Conservation (phyloP, 2,329 filamentous ascomycete species). For the Aspergillus brunneoviolaceus region DNA sequence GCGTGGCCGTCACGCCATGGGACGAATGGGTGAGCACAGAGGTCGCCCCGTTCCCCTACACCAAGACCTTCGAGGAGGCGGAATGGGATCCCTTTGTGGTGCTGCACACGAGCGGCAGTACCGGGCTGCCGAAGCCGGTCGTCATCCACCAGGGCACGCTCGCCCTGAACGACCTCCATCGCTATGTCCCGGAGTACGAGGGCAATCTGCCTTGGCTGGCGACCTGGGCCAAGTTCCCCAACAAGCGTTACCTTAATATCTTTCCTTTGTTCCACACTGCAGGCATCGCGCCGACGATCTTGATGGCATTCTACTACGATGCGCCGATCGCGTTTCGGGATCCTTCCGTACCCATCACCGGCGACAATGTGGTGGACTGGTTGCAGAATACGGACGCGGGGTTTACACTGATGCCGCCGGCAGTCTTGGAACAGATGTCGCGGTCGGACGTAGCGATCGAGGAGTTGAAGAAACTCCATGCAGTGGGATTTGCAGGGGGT, state of each 20-base stretch:
- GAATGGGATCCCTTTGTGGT: constrained; percentile 35
- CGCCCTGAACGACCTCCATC: constrained; percentile 14
- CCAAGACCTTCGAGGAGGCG: constrained; percentile 34
- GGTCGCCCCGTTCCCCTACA: constrained; percentile 16
- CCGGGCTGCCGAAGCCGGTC: constrained; percentile 39
- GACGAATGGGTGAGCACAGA: constrained; percentile 1
- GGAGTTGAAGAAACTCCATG: constrained; percentile 3
- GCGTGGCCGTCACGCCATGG: not conserved
- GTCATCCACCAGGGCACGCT: constrained; percentile 25
- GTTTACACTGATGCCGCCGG: constrained; percentile 5
- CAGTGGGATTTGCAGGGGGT: constrained; percentile 7
- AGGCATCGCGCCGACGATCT: not conserved
- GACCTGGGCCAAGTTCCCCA: constrained; percentile 4
- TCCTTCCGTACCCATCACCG: constrained; percentile 4
- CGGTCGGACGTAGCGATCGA: constrained; percentile 4
- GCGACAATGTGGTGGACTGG: constrained; percentile 9
- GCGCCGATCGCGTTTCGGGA: constrained; percentile 2
- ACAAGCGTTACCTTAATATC: constrained; percentile 5
- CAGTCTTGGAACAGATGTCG: constrained; percentile 10
- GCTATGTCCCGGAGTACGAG: constrained; percentile 2
- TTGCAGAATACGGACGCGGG: constrained; percentile 1
- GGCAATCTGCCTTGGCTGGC: not conserved
- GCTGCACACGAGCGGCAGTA: constrained; percentile 38
- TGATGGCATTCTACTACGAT: constrained; percentile 5
- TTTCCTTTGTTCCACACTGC: constrained; percentile 10